A percentile compares a stretch with the other conserved stretches of the same genome.
Conservation (phyloP, 179 eudicot genomes). For the Beta lomatogona region DNA sequence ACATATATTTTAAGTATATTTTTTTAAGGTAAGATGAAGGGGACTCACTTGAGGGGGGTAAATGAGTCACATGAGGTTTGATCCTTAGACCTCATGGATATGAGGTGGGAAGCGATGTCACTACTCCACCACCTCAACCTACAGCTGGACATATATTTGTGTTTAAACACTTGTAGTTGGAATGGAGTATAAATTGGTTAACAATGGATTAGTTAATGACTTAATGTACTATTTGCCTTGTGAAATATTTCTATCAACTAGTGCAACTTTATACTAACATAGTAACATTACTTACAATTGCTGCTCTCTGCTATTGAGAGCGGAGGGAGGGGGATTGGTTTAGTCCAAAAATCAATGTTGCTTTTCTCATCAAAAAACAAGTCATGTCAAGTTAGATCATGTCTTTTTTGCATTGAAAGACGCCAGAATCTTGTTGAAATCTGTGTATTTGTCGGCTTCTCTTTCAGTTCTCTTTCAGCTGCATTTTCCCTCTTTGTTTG, state of each 20-base stretch:
- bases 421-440: slow-evolving; percentile 37
- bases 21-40: no score
- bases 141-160: neutral
- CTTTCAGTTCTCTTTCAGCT: no score
- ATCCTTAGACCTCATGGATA: no score
- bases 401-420: slow-evolving; percentile 30
- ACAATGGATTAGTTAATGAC: no score
- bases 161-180: neutral
- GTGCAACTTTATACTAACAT: neutral
- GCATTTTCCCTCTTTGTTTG: slow-evolving; percentile 19
- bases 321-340: neutral
- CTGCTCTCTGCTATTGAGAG: neutral
- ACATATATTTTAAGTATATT: no score
- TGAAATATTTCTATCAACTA: neutral
- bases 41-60: no score
- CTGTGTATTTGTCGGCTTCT: slow-evolving; percentile 31
- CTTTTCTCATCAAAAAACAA: slow-evolving; percentile 5
- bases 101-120: no score
- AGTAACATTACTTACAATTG: no score
- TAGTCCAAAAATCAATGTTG: slow-evolving; percentile 5
- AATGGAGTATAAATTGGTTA: neutral
- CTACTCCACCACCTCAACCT: no score
- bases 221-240: neutral
- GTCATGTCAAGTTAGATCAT: slow-evolving; percentile 8
- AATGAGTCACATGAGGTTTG: no score